phyloP scores from a whole-genome alignment of 495 filamentous ascomycete species.

The Hypoxylon lenormandii region DNA sequence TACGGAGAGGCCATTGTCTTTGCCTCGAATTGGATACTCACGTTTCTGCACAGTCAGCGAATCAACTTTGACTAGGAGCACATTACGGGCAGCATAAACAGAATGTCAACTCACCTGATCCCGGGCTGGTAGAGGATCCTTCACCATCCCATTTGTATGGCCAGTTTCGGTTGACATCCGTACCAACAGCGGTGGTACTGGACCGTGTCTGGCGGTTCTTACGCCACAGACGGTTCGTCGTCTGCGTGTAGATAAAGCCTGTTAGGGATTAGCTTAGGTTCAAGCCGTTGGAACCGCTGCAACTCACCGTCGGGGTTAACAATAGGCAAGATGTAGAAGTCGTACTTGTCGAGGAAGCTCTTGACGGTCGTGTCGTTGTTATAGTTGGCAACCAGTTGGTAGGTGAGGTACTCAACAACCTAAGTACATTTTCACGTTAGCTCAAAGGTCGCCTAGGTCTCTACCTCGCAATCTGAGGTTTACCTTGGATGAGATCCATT shows the following conservation, averaged over 20 bases:
- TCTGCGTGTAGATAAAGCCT: slow-evolving; percentile 73
- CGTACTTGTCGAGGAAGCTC: slow-evolving; percentile 67
- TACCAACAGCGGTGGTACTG: slow-evolving; percentile 63
- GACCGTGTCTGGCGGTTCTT: slow-evolving; percentile 70
- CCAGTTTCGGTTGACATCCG: slow-evolving; percentile 76
- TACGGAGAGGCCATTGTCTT: too few relatives aligned
- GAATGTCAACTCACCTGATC: slow-evolving; percentile 43
- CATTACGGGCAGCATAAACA: too few relatives aligned
- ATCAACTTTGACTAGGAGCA: too few relatives aligned
- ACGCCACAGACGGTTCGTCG: slow-evolving; percentile 70
- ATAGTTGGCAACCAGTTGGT: slow-evolving; percentile 65
- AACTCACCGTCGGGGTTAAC: slow-evolving; percentile 71
- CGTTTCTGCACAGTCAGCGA: slow-evolving; percentile 41
- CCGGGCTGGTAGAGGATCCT: slow-evolving; percentile 49
- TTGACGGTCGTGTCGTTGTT: slow-evolving; percentile 58
- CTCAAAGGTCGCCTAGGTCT: background rate
- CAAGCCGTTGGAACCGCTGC: background rate
- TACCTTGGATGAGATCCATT: slow-evolving; percentile 71
- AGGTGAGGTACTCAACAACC: slow-evolving; percentile 68
- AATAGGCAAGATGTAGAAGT: slow-evolving; percentile 73
- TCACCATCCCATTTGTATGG: slow-evolving; percentile 52
- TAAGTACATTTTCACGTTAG: slow-evolving; percentile 26
- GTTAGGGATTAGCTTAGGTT: slow-evolving; percentile 3
- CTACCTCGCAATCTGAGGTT: background rate
- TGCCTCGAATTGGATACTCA: slow-evolving; percentile 24